phyloP scores from a whole-genome alignment of 140 eudicot genomes.

The Bidens hawaiensis region DNA sequence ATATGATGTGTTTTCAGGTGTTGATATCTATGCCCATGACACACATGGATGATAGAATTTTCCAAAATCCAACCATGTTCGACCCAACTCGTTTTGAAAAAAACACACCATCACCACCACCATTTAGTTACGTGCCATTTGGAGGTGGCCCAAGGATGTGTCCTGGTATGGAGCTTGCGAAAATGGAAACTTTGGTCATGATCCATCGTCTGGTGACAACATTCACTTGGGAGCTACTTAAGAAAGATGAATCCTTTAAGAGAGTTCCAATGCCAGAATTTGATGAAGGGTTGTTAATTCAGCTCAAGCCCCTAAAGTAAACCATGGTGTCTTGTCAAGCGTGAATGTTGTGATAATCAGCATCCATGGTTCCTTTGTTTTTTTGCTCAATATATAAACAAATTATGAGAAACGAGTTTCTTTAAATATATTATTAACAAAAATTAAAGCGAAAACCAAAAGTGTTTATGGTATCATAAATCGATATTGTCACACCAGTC shows the following conservation, averaged over 20 bases:
- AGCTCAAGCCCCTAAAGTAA: conserved; percentile 8
- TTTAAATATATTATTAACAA: too few relatives aligned
- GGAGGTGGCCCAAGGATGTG: conserved; percentile 36
- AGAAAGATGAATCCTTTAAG: conserved; percentile 13
- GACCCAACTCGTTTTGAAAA: conserved; percentile 34
- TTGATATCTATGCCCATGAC: conserved; percentile 9
- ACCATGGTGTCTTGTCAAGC: not conserved
- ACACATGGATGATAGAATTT: conserved; percentile 30
- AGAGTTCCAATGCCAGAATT: conserved; percentile 25
- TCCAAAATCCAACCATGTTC: conserved; percentile 16
- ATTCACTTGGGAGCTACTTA: conserved; percentile 22
- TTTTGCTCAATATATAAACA: too few relatives aligned
- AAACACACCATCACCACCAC: conserved; percentile 13
- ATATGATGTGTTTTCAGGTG: conserved; percentile 15
- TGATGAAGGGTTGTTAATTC: conserved; percentile 17
- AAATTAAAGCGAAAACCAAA: too few relatives aligned
- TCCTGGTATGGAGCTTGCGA: conserved; percentile 33
- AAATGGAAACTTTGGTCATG: conserved; percentile 31
- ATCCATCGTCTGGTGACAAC: conserved; percentile 20
- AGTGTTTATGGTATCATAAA: too few relatives aligned
- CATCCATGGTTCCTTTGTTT: too few relatives aligned
- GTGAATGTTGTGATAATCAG: too few relatives aligned
- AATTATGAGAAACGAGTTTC: too few relatives aligned
- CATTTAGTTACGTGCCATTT: conserved; percentile 28
- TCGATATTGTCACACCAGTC: too few relatives aligned